phyloP scores from a whole-genome alignment of 257 asterid species.

The Salvia splendens region DNA sequence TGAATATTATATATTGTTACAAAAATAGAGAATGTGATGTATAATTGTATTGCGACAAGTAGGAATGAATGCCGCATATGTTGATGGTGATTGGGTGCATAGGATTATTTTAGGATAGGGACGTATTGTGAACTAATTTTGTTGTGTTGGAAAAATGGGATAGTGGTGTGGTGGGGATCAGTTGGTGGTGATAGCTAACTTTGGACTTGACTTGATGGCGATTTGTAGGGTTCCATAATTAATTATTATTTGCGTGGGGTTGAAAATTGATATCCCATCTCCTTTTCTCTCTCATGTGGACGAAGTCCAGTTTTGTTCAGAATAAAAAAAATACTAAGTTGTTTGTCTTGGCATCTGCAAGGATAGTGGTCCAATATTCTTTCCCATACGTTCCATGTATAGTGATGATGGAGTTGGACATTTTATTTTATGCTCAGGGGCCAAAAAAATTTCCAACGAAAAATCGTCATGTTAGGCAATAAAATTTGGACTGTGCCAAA shows the following conservation, averaged over 20 bases:
- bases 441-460: too few relatives aligned
- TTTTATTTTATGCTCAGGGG: too few relatives aligned
- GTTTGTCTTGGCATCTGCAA: background rate
- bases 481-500: too few relatives aligned
- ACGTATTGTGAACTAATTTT: background rate
- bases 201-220: background rate
- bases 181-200: background rate
- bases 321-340: too few relatives aligned
- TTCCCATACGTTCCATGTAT: too few relatives aligned
- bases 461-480: too few relatives aligned
- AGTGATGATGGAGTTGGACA: too few relatives aligned
- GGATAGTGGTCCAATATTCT: background rate
- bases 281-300: too few relatives aligned
- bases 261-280: too few relatives aligned
- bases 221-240: conserved; percentile 1
- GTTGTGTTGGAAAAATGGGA: conserved; percentile 20
- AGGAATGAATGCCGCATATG: background rate
- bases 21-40: background rate
- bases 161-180: background rate
- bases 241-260: too few relatives aligned
- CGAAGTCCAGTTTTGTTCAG: too few relatives aligned
- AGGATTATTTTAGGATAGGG: conserved; percentile 5
- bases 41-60: background rate
- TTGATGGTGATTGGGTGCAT: conserved; percentile 19
- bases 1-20: background rate